Base-by-base conservation (phyloP, 306 rosid genomes). In the Gynostemma pentaphyllum region DNA sequence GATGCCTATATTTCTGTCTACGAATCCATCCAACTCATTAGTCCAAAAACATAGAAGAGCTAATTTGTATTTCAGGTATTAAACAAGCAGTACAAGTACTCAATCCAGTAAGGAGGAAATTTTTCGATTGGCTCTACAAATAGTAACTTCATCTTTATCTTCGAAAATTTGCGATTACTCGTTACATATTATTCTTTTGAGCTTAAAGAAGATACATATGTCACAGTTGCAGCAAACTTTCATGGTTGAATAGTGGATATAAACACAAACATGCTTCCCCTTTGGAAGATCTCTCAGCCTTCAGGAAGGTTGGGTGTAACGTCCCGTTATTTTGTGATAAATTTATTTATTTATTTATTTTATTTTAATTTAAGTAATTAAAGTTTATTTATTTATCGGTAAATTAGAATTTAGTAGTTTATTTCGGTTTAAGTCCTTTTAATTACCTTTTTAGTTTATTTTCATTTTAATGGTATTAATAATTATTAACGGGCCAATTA, bases 241-340 rank as follows among this genome's bases (percentile, higher is more conserved):
- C 63, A 48, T 87, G 95, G 97, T 72, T 90, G 97, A 90, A 85
- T 59, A 74, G 62, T 61, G 97, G 95, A 45, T 87, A 72, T 50
- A 90, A 82, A 70, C 86, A 81, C n/a, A 70, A 70, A 60, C 5
- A 68, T 15, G 90, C 97, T 65, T 87, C 97, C 13, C 90, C 83
- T 5, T 69, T 90, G 11, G 90, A 95, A 47, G 95, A 87, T 80
- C 71, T 90, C 16, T 73, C 85, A 55, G 94, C 97, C 60, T 90
- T 90, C 81, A 76, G 90, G 64, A 90, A 86, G 95, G 97, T 90
- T 62, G 45, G n/a, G n/a, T n/a, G n/a, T n/a, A n/a, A n/a, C n/a
- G n/a, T n/a, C n/a, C n/a, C n/a, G n/a, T n/a, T n/a, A n/a, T n/a
- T n/a, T n/a, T n/a, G n/a, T n/a, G n/a, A n/a, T n/a, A n/a, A n/a